phyloP scores from a whole-genome alignment of 257 asterid genomes.

The Jacaranda copaia region DNA sequence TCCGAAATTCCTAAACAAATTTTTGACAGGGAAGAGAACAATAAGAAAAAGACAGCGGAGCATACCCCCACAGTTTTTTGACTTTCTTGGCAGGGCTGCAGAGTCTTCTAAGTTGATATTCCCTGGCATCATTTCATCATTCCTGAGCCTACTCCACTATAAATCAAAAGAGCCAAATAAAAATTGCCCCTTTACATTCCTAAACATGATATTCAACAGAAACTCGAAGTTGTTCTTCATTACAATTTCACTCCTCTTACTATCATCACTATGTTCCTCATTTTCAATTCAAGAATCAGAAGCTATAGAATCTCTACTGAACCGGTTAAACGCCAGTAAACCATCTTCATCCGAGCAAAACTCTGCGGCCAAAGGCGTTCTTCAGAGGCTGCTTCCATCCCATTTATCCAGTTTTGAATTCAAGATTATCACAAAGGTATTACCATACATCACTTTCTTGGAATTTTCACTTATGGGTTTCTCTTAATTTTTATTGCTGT shows the following conservation, averaged over 20 bases:
- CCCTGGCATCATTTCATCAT: neutral
- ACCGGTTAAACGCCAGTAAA: constrained; percentile 60
- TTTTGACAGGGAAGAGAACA: neutral
- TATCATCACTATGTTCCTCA: constrained; percentile 38
- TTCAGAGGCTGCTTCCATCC: constrained; percentile 80
- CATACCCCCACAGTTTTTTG: neutral
- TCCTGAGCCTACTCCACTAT: constrained; percentile 4
- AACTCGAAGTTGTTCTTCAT: constrained; percentile 34
- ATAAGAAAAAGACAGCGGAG: constrained; percentile 22
- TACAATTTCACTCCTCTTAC: constrained; percentile 36
- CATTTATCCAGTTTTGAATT: constrained; percentile 73
- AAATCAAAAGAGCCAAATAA: neutral
- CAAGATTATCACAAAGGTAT: constrained; percentile 72
- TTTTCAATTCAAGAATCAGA: constrained; percentile 55
- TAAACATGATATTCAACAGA: constrained; percentile 41
- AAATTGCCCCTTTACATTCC: constrained; percentile 5
- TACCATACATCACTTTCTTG: constrained; percentile 8
- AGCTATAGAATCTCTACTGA: constrained; percentile 56
- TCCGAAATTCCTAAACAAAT: too few species aligned
- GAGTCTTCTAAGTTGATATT: neutral
- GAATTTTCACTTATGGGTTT: neutral
- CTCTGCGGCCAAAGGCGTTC: constrained; percentile 86
- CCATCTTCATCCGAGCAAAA: constrained; percentile 67
- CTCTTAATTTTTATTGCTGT: constrained; percentile 13
- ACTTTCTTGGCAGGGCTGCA: neutral